These are phyloP conservation scores for Yamadazyma taylorii DNA, from an alignment of 1,139 yeast genomes.

Conservation along the genomic window DNA sequence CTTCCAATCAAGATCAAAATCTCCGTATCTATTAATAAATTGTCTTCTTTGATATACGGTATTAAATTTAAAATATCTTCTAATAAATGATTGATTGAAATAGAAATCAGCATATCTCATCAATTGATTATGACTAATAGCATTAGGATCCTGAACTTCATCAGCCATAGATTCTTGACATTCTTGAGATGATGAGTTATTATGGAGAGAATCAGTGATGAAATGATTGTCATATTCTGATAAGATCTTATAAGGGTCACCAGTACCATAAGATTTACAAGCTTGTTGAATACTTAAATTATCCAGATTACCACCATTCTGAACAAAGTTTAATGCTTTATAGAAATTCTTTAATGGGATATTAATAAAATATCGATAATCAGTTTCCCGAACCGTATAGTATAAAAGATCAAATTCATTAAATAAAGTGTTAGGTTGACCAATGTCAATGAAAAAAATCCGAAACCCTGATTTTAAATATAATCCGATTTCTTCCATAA, in stretches of 20 bases:
- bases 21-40: conserved; percentile 47
- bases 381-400: conserved; percentile 43
- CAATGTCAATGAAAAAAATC: conserved; percentile 57
- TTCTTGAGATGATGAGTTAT: conserved; percentile 5
- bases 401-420: conserved; percentile 45
- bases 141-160: conserved; percentile 11
- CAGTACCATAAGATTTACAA: conserved; percentile 28
- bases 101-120: conserved; percentile 35
- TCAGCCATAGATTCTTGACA: conserved; percentile 9
- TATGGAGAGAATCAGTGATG: conserved; percentile 11
- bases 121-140: conserved; percentile 19
- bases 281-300: conserved; percentile 18
- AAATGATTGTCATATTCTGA: conserved; percentile 27
- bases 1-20: conserved; percentile 38
- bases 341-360: conserved; percentile 44
- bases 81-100: conserved; percentile 33
- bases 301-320: conserved; percentile 27
- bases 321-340: conserved; percentile 40
- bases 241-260: conserved; percentile 28
- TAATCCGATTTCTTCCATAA: conserved; percentile 62
- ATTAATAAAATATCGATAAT: conserved; percentile 43
- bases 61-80: conserved; percentile 45
- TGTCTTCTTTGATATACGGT: conserved; percentile 50
- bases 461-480: conserved; percentile 56
- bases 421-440: conserved; percentile 43